These are phyloP conservation scores for Trichoderma pleuroti DNA, from an alignment of 2,329 filamentous ascomycete genomes.

Conservation along the genomic window DNA sequence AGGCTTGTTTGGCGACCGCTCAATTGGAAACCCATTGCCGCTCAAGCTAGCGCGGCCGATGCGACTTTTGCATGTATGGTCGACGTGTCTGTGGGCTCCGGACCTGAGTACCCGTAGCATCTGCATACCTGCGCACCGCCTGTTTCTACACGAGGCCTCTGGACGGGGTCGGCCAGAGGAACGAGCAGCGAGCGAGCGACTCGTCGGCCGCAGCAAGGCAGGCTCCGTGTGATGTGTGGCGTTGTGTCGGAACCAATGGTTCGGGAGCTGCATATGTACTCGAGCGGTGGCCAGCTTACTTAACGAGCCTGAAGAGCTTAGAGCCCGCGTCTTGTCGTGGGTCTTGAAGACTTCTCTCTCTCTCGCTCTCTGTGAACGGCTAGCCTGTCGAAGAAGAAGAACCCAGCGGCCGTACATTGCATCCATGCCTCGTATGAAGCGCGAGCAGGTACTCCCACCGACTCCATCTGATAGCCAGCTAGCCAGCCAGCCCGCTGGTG, in stretches of 20 bases:
- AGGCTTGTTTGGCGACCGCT: constrained; percentile 21
- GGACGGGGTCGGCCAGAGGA: not conserved
- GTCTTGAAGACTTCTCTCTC: not conserved
- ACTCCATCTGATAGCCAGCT: not conserved
- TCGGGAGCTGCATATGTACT: not conserved
- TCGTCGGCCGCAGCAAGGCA: not conserved
- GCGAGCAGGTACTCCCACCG: not conserved
- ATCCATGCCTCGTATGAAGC: constrained; percentile 5
- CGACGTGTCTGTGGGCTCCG: constrained; percentile 20
- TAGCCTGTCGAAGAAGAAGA: not conserved
- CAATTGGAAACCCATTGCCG: constrained; percentile 23
- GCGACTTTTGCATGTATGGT: constrained; percentile 19
- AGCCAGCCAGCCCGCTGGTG: constrained; percentile 15
- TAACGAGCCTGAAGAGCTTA: not conserved
- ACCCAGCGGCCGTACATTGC: not conserved
- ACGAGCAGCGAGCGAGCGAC: not conserved
- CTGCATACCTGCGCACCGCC: constrained; percentile 15
- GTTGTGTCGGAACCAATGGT: not conserved
- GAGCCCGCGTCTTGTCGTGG: not conserved
- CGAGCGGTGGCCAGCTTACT: not conserved
- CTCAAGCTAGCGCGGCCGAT: constrained; percentile 19
- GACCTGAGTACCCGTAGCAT: constrained; percentile 2
- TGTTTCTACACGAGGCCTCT: constrained; percentile 4
- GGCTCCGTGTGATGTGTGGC: not conserved
- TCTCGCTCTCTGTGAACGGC: not conserved